Percentiles rank a stretch among this genome's conserved stretches.
Conservation (phyloP, 2,329 filamentous ascomycete genomes). For the Fusarium domesticum region DNA sequence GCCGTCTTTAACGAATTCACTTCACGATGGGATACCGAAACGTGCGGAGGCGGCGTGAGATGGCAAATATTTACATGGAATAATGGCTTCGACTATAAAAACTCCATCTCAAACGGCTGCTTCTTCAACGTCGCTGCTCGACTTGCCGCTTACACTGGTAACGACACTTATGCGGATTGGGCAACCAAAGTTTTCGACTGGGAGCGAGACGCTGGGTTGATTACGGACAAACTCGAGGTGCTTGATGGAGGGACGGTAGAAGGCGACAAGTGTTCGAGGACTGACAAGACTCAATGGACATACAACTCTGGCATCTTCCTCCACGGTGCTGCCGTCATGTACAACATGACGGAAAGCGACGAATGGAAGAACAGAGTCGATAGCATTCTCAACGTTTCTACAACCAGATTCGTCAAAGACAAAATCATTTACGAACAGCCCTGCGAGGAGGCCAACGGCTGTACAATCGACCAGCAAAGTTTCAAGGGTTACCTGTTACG, state of each 20-base stretch:
- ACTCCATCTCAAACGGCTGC: slow-evolving; percentile 57
- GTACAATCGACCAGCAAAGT: slow-evolving; percentile 66
- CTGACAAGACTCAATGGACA: slow-evolving; percentile 61
- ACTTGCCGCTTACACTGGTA: slow-evolving; percentile 66
- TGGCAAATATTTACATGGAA: slow-evolving; percentile 77
- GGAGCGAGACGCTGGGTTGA: slow-evolving; percentile 50
- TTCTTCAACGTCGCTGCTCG: slow-evolving; percentile 66
- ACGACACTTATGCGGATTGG: slow-evolving; percentile 61
- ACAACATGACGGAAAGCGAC: slow-evolving; percentile 57
- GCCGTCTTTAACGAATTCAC: slow-evolving; percentile 43
- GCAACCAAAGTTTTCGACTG: slow-evolving; percentile 63
- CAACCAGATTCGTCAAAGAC: slow-evolving; percentile 49
- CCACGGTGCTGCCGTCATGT: slow-evolving; percentile 65
- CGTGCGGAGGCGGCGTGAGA: slow-evolving; percentile 65
- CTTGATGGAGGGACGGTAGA: slow-evolving; percentile 62
- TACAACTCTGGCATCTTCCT: slow-evolving; percentile 62
- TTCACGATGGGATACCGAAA: slow-evolving; percentile 54
- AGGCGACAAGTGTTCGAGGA: slow-evolving; percentile 55
- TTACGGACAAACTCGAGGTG: slow-evolving; percentile 57
- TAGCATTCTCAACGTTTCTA: slow-evolving; percentile 49
- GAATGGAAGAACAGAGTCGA: slow-evolving; percentile 56
- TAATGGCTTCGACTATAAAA: slow-evolving; percentile 74
- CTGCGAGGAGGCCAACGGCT: slow-evolving; percentile 58
- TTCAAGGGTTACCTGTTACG: slow-evolving; percentile 69
- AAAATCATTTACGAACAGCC: slow-evolving; percentile 61